Evolutionary conservation across 2,329 filamentous ascomycete genomes (phyloP).

Genomic region (Tolypocladium amazonense): DNA sequence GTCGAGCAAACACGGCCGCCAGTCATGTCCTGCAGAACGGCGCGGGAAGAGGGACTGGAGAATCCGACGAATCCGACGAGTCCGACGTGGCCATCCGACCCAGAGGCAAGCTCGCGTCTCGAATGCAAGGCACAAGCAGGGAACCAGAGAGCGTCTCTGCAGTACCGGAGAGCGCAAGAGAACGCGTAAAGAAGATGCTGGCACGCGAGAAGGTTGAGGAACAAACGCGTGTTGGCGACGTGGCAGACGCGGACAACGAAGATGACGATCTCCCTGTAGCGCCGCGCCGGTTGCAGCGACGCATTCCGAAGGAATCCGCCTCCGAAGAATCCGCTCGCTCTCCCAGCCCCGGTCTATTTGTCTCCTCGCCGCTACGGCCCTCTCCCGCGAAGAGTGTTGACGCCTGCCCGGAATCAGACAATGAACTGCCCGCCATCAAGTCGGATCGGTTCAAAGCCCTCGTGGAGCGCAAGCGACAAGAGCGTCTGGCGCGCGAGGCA

Average conservation of each 20-base stretch:
- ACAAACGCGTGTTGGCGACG: conserved; percentile 16
- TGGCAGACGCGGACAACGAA: conserved; percentile 23
- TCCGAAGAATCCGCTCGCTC: conserved; percentile 15
- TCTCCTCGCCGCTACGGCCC: conserved; percentile 35
- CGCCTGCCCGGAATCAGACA: conserved; percentile 31
- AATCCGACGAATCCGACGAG: conserved; percentile 34
- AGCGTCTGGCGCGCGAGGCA: conserved; percentile 57
- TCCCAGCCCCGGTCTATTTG: conserved; percentile 40
- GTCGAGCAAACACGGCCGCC: not conserved
- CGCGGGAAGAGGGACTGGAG: conserved; percentile 4
- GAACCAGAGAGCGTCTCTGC: conserved; percentile 5
- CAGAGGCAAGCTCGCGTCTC: conserved; percentile 52
- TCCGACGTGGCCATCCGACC: conserved; percentile 34
- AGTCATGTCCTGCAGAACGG: not conserved
- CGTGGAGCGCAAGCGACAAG: conserved; percentile 61
- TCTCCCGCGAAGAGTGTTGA: conserved; percentile 17
- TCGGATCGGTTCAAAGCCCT: conserved; percentile 60
- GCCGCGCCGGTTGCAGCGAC: conserved; percentile 28
- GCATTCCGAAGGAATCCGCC: conserved; percentile 21
- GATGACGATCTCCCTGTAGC: conserved; percentile 30
- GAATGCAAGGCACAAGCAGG: conserved; percentile 38
- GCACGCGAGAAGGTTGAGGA: conserved; percentile 16
- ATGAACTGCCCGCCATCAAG: conserved; percentile 34
- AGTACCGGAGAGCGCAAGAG: conserved; percentile 22
- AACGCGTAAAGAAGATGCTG: conserved; percentile 33